Evolutionary conservation across 495 filamentous ascomycete species (phyloP), one percentile per base, ranked within the genome.

Genomic region (Aspergillus funiculosus): DNA sequence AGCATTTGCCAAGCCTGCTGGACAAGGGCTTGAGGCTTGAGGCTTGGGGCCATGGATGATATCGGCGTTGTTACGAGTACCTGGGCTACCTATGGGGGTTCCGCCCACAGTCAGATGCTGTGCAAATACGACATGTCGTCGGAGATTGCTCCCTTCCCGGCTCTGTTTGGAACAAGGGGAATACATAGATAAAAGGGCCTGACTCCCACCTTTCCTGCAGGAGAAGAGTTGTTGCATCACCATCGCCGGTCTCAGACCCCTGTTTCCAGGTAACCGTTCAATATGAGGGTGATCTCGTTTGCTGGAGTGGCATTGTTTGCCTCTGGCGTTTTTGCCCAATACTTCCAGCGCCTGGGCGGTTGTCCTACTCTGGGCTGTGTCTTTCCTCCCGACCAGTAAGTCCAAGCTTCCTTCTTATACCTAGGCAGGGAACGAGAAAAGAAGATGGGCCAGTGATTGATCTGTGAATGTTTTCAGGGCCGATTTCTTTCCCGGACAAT

Each of bases 331-430:
- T 46, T 51, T 19, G 81, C 74, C 24, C 84, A 88, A 63, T 84
- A 82, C 13, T 85, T 77, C 60, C 83, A 82, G 62, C 67, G 84
- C 36, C 71, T 87, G 14, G 83, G 84, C 39, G 75, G 74, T 14
- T 88, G 84, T 55, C 84, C 83, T 4, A 72, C 72, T 8, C 66
- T 88, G n/a, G 84, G 84, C 46, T 88, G 84, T 55, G 71, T 88
- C 39, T 74, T 88, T 22, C 84, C 84, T 10, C 84, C 84, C 0
- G 84, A 88, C 53, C 83, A 86, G 72, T 79, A 76, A 48, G 70
- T 38, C 32, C 20, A n/a, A n/a, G n/a, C n/a, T 11, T 20, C 29
- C 30, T 39, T 22, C 32, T n/a, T 29, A 48, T 13, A 22, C 11
- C 7, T 4, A 11, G 8, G 30, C 30, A 8, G 32, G 26, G 28